Evolutionary conservation across 805 yeast species (phyloP), one percentile per base, ranked within the genome.

Genomic region (Hemisphaericaspora nanyangensis): DNA sequence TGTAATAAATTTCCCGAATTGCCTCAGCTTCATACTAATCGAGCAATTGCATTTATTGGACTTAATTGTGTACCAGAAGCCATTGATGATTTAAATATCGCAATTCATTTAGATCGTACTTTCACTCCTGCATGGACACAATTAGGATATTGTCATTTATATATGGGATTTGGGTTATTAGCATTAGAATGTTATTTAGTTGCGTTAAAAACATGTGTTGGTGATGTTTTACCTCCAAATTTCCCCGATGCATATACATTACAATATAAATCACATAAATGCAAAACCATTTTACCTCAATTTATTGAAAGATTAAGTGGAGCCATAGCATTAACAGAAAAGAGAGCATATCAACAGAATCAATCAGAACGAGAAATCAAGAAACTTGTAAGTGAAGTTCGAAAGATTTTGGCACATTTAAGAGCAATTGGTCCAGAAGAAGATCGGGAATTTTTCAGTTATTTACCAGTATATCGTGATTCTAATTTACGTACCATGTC

Each of bases 121-220:
- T 64, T 60, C 43, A 57, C 67, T 5, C 66, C 72, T 2, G 73
- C 70, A 6, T 68, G 73, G 73, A 51, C 65, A 15, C 73, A 68
- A 49, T 51, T 68, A 42, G 72, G 70, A 4, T 68, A 65, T 50
- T 66, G 70, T 45, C 69, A 66, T 31, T 48, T 68, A 27, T 66
- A 64, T 46, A 58, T 66, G 65, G 72, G 72, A 4, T 48, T 48
- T 27, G 58, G 65, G 33, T 44, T 65, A 18, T 34, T 58, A 7
- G 60, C 70, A 2, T 48, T 67, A 31, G 49, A 52, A 35, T 60
- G 67, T 43, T 66, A 66, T 46, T 48, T 57, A 11, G 50, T 51
- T 19, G 63, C 71, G 1, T 50, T 67, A 16, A 53, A 53, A 33
- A 40, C 60, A 5, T 31, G 51, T 13, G 49, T 51, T 1, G 72